Conservation (phyloP, 345 rosid species). For the Ricinus communis region DNA sequence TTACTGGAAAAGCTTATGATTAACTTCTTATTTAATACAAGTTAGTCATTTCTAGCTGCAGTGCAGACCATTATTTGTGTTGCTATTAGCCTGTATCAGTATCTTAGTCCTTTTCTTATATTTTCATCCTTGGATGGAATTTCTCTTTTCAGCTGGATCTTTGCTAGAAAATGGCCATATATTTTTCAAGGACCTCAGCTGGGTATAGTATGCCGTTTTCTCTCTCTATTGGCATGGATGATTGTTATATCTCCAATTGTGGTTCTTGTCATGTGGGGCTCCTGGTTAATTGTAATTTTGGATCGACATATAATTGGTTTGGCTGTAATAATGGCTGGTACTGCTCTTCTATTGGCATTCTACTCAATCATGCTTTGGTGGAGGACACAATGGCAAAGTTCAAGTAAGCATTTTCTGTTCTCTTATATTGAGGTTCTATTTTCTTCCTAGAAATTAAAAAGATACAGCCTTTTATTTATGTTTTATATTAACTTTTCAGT, state of each 20-base stretch:
- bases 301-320: slow-evolving; percentile 88
- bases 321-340: slow-evolving; percentile 95
- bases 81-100: background rate
- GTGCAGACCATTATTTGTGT: background rate
- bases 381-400: slow-evolving; percentile 99
- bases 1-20: background rate
- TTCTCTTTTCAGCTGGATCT: slow-evolving; percentile 81
- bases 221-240: slow-evolving; percentile 73
- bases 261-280: slow-evolving; percentile 87
- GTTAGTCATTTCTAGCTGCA: background rate
- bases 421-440: slow-evolving; percentile 6
- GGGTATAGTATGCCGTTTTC: slow-evolving; percentile 63
- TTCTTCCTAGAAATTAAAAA: background rate
- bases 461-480: background rate
- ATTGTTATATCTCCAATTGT: slow-evolving; percentile 79
- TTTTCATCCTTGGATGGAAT: background rate
- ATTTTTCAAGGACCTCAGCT: slow-evolving; percentile 87
- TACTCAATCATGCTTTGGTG: slow-evolving; percentile 99
- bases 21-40: background rate
- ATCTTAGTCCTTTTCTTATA: background rate
- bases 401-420: slow-evolving; percentile 53
- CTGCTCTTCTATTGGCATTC: slow-evolving; percentile 91
- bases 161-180: slow-evolving; percentile 93
- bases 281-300: slow-evolving; percentile 73
- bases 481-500: background rate